Evolutionary conservation across 2,329 filamentous ascomycete genomes (phyloP).

Genomic region (Sporothrix pallida): DNA sequence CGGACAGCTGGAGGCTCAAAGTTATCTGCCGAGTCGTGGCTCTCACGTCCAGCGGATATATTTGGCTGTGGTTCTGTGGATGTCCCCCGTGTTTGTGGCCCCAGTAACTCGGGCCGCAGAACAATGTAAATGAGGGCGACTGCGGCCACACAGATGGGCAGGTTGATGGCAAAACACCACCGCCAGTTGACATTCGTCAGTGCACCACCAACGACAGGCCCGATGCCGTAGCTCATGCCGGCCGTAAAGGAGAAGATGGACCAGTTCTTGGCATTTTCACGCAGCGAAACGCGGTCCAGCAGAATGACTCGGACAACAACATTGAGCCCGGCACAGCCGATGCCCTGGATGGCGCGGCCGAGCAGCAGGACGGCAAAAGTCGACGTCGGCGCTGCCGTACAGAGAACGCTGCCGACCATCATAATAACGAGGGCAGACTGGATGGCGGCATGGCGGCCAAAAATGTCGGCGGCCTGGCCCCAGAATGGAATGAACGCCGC

Average conservation of each 20-base stretch:
- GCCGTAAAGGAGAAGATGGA: conserved; percentile 65
- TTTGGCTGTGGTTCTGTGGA: too few species aligned
- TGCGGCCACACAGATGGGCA: conserved; percentile 57
- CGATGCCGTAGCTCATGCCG: conserved; percentile 64
- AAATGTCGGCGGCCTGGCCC: conserved; percentile 68
- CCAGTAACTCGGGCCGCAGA: conserved; percentile 64
- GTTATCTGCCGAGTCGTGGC: neutral
- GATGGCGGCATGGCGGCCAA: conserved; percentile 65
- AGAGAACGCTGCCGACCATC: conserved; percentile 66
- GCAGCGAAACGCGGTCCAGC: conserved; percentile 66
- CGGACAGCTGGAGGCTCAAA: conserved; percentile 16
- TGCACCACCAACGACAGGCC: conserved; percentile 66
- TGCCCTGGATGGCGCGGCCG: conserved; percentile 67
- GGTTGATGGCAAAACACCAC: conserved; percentile 62
- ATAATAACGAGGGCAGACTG: conserved; percentile 63
- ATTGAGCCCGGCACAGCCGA: conserved; percentile 65
- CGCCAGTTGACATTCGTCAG: conserved; percentile 64
- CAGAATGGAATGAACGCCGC: conserved; percentile 71
- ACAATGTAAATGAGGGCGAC: conserved; percentile 62
- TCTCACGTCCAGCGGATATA: neutral
- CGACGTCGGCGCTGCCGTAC: conserved; percentile 60
- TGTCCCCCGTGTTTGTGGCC: conserved; percentile 47
- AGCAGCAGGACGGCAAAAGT: conserved; percentile 66
- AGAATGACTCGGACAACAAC: conserved; percentile 68
- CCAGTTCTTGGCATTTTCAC: conserved; percentile 67